Evolutionary conservation across 2,329 filamentous ascomycete genomes (phyloP), one percentile per base, ranked within the genome.

Genomic region (Plectosphaerella plurivora): DNA sequence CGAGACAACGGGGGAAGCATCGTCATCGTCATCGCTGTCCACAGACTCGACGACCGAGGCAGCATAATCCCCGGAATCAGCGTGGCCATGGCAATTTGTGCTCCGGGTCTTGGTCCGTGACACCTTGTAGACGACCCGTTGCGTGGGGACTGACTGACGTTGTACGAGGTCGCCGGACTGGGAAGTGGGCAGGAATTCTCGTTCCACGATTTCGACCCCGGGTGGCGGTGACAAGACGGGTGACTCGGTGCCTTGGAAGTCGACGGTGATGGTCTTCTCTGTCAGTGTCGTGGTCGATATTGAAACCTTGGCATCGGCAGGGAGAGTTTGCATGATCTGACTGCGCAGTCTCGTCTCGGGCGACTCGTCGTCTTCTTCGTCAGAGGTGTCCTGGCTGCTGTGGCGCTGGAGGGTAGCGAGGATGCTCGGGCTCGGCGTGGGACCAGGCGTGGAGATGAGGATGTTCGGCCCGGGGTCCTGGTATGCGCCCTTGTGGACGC

Each of bases 261-360:
- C 82, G 3, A 87, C 82, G 0, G 83, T 85, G 59, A 87, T 83
- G 14, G 75, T 86, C 56, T 85, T 84, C 8, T 78, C 82, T 1
- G 79, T 84, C 1, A 75, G 76, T 0, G 82, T 81, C 3, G 78
- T 77, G 6, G 81, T 84, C 1, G 77, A 79, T 37, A 86, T 81
- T 9, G 80, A 80, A 6, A 86, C 77, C n/a, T 75, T 76, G 0
- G 83, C 78, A 45, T 81, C 76, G 0, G 75, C 65, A 1, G 82
- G 76, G 5, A 86, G 64, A 0, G 83, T 73, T 47, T 75, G 76
- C 57, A 78, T 65, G 47, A 81, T 84, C 57, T 78, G 79, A 56
- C 70, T 76, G 63, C 72, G 81, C 47, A 81, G 75, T 45, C 68
- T 73, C 42, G 64, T 65, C 59, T 79, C 76, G 3, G 73, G 68